Evolutionary conservation across 2,329 filamentous ascomycete species (phyloP).

Genomic region (Achaetomium macrosporum): DNA sequence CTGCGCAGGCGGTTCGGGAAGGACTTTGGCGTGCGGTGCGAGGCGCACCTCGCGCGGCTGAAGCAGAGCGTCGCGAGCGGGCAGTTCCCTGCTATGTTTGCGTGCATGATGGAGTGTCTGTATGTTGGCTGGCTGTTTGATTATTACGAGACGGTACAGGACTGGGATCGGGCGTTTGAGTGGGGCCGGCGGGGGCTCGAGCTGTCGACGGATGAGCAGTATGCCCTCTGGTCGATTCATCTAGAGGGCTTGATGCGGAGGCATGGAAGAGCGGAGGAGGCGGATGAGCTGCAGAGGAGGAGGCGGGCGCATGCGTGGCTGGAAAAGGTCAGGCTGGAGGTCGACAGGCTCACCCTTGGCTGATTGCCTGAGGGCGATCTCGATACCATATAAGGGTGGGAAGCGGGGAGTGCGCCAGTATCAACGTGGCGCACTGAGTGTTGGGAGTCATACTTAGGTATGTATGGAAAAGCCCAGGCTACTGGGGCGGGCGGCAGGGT

Average conservation of each 20-base stretch:
- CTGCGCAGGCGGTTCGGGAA: slow-evolving; percentile 11
- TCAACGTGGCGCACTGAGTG: too few species aligned
- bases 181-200: slow-evolving; percentile 19
- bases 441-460: too few species aligned
- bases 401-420: too few species aligned
- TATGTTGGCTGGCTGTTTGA: slow-evolving; percentile 23
- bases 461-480: too few species aligned
- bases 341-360: slow-evolving; percentile 16
- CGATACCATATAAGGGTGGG: too few species aligned
- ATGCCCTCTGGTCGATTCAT: slow-evolving; percentile 23
- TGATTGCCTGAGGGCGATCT: not conserved
- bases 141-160: slow-evolving; percentile 20
- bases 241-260: slow-evolving; percentile 22
- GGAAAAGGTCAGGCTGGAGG: slow-evolving; percentile 20
- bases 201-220: slow-evolving; percentile 22
- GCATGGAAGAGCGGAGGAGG: slow-evolving; percentile 16
- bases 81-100: slow-evolving; percentile 11
- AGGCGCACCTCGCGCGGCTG: slow-evolving; percentile 8
- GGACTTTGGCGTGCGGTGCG: slow-evolving; percentile 14
- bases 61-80: slow-evolving; percentile 1
- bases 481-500: too few species aligned
- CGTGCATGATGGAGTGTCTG: slow-evolving; percentile 20
- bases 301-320: slow-evolving; percentile 20
- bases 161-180: slow-evolving; percentile 20
- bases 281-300: slow-evolving; percentile 16